Base-by-base conservation (phyloP, 768 basidiomycete genomes). In the Sporobolomyces phaffii region DNA sequence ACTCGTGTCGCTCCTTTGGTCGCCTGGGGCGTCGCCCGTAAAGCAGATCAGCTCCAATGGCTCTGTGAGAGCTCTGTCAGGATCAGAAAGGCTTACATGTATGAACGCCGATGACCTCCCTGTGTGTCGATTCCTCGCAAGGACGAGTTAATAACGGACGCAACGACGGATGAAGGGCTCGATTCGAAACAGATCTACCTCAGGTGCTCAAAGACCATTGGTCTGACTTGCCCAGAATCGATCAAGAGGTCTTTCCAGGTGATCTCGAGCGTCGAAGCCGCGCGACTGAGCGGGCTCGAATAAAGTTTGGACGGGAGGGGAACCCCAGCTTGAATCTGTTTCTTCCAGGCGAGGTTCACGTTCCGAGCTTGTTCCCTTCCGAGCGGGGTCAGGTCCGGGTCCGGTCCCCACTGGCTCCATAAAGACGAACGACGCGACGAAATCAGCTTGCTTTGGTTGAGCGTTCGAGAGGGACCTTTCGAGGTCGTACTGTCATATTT, bases 371-470 rank as follows among this genome's bases (percentile, higher is more conserved):
- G 74, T 3, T 22, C 6, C 15, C 52, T 33, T 20, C 77, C 77
- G 2, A 43, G 20, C 5, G 57, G 60, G 2, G 75, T 76, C 22
- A 77, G 69, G 5, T 47, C 24, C 1, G 77, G 61, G 44, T 77
- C 77, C 4, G 74, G 75, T 6, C 74, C 75, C 77, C 77, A 77
- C 70, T 70, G 5, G 26, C 29, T 31, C 54, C n/a, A n/a, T n/a
- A n/a, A n/a, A n/a, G n/a, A n/a, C n/a, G n/a, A n/a, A n/a, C n/a
- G n/a, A n/a, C n/a, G n/a, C n/a, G n/a, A n/a, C n/a, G n/a, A n/a
- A n/a, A n/a, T n/a, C n/a, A n/a, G n/a, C n/a, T n/a, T n/a, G n/a
- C n/a, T n/a, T n/a, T n/a, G n/a, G n/a, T n/a, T n/a, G n/a, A n/a
- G n/a, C n/a, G n/a, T n/a, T n/a, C n/a, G n/a, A n/a, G n/a, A n/a